A percentile compares a stretch with the other conserved stretches of the same genome.
These are phyloP conservation scores for Dipodascus albidus DNA, from an alignment of 805 yeast genomes.

Conservation along the genomic window DNA sequence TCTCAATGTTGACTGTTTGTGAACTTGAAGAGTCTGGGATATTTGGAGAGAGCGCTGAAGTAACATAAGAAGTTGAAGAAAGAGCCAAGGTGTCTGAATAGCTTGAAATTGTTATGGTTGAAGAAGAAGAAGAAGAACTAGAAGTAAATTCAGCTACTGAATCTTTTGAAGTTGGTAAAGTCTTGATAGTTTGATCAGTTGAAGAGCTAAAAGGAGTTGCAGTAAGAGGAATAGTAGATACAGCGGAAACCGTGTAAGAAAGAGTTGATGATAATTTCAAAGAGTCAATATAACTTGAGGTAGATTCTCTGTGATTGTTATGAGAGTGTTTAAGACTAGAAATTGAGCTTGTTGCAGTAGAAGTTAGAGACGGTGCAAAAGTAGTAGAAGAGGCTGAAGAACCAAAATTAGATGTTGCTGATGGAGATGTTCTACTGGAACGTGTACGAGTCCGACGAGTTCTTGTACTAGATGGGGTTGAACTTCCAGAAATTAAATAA, in stretches of 20 bases:
- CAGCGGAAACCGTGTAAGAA: neutral
- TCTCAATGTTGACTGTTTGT: too few relatives aligned
- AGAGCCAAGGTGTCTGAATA: too few relatives aligned
- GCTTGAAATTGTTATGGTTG: too few relatives aligned
- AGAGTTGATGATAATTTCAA: neutral
- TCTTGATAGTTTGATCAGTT: too few relatives aligned
- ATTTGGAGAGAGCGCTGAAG: too few relatives aligned
- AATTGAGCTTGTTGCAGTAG: neutral
- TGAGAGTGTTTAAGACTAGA: neutral
- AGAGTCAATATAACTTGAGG: neutral
- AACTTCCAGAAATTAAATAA: too few relatives aligned
- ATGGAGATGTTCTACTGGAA: neutral
- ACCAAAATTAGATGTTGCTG: neutral
- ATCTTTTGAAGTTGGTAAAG: too few relatives aligned
- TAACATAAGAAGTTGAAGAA: too few relatives aligned
- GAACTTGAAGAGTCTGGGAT: too few relatives aligned
- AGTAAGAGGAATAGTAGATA: slow-evolving; percentile 1
- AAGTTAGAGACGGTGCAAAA: neutral
- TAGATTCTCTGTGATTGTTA: neutral
- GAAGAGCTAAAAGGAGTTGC: neutral
- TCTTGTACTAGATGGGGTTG: too few relatives aligned
- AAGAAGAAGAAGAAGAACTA: too few relatives aligned
- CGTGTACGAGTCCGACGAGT: neutral
- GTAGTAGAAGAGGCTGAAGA: neutral
- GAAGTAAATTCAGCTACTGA: too few relatives aligned